Evolutionary conservation across 2,329 filamentous ascomycete genomes (phyloP), one percentile per base, ranked within the genome.

Genomic region (Arthroderma sp.): DNA sequence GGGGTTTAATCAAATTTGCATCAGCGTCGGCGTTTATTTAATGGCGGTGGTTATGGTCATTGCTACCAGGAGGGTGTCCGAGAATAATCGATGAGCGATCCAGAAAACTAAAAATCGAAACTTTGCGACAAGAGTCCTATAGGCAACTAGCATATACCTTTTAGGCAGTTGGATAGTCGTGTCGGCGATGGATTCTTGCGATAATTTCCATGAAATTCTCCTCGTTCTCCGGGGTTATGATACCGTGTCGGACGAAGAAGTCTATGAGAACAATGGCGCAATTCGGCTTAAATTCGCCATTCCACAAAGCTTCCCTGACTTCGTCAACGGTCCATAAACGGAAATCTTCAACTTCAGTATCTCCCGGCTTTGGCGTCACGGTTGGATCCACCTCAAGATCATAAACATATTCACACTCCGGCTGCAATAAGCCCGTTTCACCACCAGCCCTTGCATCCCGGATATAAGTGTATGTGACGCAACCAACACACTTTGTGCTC

Each of bases 371-470:
- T 8, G 83, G 87, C 32, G 77, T 67, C 3, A 86, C 71, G 48
- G 79, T 77, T 4, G 69, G 64, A 2, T 81, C 75, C 51, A 98
- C 68, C 62, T 86, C 80, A 50, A 96, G 68, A 61, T 98, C 87
- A 66, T 91, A 98, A 38, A 94, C 71, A 69, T 87, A 95, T 65
- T 96, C 82, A 56, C 80, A 81, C 66, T 96, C 91, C 0, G 91
- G 91, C 65, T 94, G 89, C 58, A 94, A 72, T 56, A 93, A 71
- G 7, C 81, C 82, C 6, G 73, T 77, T 65, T 95, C 86, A 6
- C 87, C 88, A 7, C 86, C 86, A 3, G 86, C 80, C 31, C 78
- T 72, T 55, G 75, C 69, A 56, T 86, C 81, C 7, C 87, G 78
- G 52, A 94, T 73, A 66, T 89, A 83, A 52, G 87, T 79, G 66